Percentiles rank a stretch among this genome's conserved stretches.
Conservation (phyloP, 768 basidiomycete genomes). For the Lactarius sanguifluus region DNA sequence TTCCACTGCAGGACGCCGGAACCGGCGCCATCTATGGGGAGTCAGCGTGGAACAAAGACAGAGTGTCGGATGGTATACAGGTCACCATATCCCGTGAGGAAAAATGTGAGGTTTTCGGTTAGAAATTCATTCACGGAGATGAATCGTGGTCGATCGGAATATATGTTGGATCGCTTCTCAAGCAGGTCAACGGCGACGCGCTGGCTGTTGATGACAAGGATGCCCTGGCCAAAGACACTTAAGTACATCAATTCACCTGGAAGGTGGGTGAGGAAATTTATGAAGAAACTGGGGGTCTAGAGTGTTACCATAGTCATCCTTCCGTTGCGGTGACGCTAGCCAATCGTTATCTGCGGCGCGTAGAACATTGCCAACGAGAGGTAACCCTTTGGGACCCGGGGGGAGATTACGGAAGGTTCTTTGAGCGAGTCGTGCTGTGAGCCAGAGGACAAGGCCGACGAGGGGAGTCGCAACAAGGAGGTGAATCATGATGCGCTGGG, state of each 20-base stretch:
- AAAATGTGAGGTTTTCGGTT: not conserved
- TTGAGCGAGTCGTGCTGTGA: not conserved
- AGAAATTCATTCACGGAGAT: not conserved
- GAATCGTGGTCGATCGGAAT: not conserved
- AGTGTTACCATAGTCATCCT: not conserved
- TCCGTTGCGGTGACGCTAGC: not conserved
- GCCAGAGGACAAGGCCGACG: not conserved
- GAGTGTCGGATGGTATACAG: not conserved
- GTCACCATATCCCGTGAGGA: not conserved
- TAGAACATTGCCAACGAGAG: not conserved
- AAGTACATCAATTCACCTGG: not conserved
- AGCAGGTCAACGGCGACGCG: not conserved
- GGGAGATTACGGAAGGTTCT: not conserved
- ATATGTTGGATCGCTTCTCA: not conserved
- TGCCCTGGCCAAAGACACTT: not conserved
- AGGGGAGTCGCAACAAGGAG: not conserved
- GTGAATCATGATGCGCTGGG: not conserved
- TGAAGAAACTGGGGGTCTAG: not conserved
- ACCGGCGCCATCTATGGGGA: not conserved
- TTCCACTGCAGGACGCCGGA: not conserved
- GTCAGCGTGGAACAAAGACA: not conserved
- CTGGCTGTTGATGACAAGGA: not conserved
- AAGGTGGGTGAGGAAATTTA: not conserved
- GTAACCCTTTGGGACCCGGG: not conserved
- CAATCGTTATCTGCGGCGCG: not conserved